These are phyloP conservation scores for Phyllostachys edulis DNA, from an alignment of 176 grass and related monocot genomes.

Conservation along the genomic window DNA sequence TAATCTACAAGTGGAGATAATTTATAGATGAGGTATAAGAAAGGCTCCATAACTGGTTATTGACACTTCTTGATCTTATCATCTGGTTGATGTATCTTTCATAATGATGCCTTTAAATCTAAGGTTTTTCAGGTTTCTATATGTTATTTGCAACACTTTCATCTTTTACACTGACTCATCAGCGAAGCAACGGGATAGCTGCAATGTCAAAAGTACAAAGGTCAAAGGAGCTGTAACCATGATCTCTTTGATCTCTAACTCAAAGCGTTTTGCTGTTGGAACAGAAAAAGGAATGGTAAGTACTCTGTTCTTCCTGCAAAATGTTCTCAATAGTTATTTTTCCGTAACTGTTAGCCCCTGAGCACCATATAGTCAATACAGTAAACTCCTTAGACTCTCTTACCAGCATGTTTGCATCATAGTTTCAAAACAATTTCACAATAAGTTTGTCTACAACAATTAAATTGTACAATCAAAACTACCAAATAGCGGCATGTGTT, in stretches of 20 bases:
- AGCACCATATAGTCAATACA: background rate
- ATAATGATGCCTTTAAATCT: background rate
- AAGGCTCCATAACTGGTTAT: background rate
- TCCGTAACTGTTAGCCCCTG: background rate
- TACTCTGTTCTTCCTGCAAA: conserved; percentile 3
- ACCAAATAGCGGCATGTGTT: background rate
- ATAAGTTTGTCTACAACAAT: background rate
- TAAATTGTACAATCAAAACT: background rate
- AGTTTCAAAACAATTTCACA: background rate
- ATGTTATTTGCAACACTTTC: conserved; percentile 4
- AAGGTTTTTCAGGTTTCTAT: conserved; percentile 15
- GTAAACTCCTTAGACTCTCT: background rate
- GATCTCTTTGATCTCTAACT: conserved; percentile 55
- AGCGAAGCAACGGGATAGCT: conserved; percentile 85
- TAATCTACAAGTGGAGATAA: conserved; percentile 4
- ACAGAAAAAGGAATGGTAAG: conserved; percentile 95
- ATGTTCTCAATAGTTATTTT: background rate
- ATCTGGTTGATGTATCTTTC: conserved; percentile 1
- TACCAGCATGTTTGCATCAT: background rate
- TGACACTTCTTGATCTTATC: background rate
- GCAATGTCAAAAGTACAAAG: conserved; percentile 57
- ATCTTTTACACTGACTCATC: conserved; percentile 29
- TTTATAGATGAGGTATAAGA: background rate
- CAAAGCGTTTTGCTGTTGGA: conserved; percentile 71
- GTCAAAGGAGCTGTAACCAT: conserved; percentile 71